phyloP scores from a whole-genome alignment of 1,284 basidiomycete species.

The Trametes sp. region DNA sequence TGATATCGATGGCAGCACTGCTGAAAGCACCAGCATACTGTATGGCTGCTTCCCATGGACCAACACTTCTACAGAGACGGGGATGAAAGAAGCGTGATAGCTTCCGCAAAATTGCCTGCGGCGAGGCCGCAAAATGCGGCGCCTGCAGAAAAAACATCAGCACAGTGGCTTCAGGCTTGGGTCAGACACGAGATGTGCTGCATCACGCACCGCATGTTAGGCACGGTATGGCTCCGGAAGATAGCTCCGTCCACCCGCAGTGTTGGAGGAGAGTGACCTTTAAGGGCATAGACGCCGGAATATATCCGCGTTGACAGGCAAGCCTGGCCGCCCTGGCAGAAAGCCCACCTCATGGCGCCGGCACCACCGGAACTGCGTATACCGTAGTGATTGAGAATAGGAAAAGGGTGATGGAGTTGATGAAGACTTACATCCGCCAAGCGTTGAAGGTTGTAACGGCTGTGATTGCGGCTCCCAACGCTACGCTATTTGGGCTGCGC shows the following conservation, averaged over 20 bases:
- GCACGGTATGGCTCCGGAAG: not conserved
- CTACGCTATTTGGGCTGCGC: too few relatives aligned
- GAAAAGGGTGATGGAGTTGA: not conserved
- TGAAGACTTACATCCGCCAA: constrained; percentile 7
- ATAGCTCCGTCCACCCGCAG: not conserved
- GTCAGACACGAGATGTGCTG: too few relatives aligned
- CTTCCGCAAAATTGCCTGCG: not conserved
- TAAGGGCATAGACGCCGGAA: not conserved
- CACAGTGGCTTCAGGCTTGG: not conserved
- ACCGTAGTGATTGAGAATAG: too few relatives aligned
- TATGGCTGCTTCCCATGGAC: constrained; percentile 6
- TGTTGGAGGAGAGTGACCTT: constrained; percentile 8
- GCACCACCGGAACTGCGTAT: not conserved
- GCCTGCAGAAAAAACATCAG: not conserved
- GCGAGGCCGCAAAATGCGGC: not conserved
- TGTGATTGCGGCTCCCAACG: too few relatives aligned
- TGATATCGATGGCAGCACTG: constrained; percentile 6
- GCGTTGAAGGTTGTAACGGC: not conserved
- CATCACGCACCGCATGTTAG: not conserved
- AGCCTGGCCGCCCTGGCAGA: not conserved
- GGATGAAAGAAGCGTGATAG: not conserved
- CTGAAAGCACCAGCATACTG: not conserved
- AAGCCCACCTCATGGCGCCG: not conserved
- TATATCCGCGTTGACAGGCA: not conserved
- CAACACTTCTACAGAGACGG: not conserved